A percentile compares a stretch with the other conserved stretches of the same genome.
Evolutionary conservation across 257 asterid species (phyloP).

Genomic region (Fraxinus americana): DNA sequence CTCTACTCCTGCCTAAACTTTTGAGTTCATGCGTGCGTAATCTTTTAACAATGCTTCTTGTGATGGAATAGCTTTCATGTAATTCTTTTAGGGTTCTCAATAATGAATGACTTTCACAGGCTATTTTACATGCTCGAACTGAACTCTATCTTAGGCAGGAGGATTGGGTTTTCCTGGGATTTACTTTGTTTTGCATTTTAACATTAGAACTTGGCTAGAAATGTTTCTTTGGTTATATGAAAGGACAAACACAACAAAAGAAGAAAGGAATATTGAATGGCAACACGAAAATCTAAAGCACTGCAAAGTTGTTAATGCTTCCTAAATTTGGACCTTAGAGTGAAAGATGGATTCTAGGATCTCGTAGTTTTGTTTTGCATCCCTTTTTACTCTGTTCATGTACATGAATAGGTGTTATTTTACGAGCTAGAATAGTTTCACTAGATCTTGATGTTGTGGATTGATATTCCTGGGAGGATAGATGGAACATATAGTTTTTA

Average conservation of each 20-base stretch:
- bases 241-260: not conserved
- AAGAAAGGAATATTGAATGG: not conserved
- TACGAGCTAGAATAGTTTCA: not conserved
- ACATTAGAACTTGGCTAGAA: not conserved
- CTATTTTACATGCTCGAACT: not conserved
- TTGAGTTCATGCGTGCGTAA: conserved; percentile 6
- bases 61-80: conserved; percentile 2
- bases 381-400: not conserved
- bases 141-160: not conserved
- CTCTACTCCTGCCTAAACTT: conserved; percentile 19
- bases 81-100: not conserved
- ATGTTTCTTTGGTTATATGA: not conserved
- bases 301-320: not conserved
- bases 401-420: not conserved
- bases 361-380: not conserved
- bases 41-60: conserved; percentile 8
- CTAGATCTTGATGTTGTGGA: not conserved
- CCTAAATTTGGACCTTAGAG: not conserved
- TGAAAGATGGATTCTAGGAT: not conserved
- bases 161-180: not conserved
- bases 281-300: not conserved
- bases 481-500: not conserved
- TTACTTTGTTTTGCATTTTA: not conserved
- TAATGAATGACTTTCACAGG: not conserved
- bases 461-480: not conserved